These are phyloP conservation scores for Fomitiporia mediterranea DNA, from an alignment of 1,284 basidiomycete genomes.

Conservation along the genomic window DNA sequence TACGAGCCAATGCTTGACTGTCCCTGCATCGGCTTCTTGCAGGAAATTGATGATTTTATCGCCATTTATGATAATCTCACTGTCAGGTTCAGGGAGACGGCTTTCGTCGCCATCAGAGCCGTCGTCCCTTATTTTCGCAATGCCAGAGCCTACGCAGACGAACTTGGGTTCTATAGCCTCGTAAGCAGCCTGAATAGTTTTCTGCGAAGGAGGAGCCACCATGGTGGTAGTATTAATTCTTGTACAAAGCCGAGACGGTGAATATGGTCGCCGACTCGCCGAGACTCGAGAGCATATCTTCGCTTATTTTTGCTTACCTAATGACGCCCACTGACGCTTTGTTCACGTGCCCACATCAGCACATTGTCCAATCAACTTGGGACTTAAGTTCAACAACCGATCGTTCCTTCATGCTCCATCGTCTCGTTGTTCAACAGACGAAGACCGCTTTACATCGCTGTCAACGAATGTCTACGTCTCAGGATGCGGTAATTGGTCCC, in stretches of 20 bases:
- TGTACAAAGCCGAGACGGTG: background rate
- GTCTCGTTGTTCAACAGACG: background rate
- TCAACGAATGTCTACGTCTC: slow-evolving; percentile 6
- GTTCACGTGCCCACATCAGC: too few species aligned
- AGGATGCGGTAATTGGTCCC: slow-evolving; percentile 30
- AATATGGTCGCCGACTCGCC: too few species aligned
- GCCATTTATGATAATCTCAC: background rate
- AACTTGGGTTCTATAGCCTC: background rate
- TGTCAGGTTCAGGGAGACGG: background rate
- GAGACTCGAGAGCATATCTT: too few species aligned
- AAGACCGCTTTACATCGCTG: background rate
- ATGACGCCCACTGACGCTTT: too few species aligned
- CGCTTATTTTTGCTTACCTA: too few species aligned
- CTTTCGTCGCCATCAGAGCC: slow-evolving; percentile 14
- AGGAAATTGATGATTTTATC: slow-evolving; percentile 4
- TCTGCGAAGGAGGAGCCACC: background rate
- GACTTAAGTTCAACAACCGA: too few species aligned
- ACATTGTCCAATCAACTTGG: too few species aligned
- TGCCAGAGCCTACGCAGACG: background rate
- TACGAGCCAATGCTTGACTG: slow-evolving; percentile 9
- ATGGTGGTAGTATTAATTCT: background rate
- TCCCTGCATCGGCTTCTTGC: slow-evolving; percentile 9
- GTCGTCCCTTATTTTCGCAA: background rate
- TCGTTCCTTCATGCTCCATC: background rate
- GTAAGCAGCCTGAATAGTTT: background rate